phyloP scores from a whole-genome alignment of 495 filamentous ascomycete species.

The Penicillium diatomitis region DNA sequence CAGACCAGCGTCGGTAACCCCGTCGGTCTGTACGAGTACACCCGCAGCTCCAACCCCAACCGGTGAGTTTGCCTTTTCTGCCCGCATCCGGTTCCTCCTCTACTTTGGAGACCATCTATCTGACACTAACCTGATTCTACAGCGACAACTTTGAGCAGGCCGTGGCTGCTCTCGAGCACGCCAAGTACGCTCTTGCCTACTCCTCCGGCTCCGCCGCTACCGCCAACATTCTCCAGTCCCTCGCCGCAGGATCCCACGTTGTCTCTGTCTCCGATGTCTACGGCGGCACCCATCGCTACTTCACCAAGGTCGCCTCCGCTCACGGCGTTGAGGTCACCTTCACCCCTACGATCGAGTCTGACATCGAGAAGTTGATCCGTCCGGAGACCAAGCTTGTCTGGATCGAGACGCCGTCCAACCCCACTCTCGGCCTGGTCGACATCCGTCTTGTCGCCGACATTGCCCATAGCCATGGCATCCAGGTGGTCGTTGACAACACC shows the following conservation, averaged over 20 bases:
- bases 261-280: slow-evolving; percentile 96
- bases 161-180: slow-evolving; percentile 84
- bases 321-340: slow-evolving; percentile 95
- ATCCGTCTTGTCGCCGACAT: slow-evolving; percentile 72
- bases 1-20: slow-evolving; percentile 80
- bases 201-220: slow-evolving; percentile 92
- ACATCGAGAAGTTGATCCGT: slow-evolving; percentile 74
- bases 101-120: not conserved
- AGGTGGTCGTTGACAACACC: slow-evolving; percentile 97
- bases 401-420: slow-evolving; percentile 95
- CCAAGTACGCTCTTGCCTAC: slow-evolving; percentile 89
- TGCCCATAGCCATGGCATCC: slow-evolving; percentile 80
- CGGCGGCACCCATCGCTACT: slow-evolving; percentile 95
- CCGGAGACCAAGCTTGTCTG: slow-evolving; percentile 90
- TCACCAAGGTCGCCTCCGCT: slow-evolving; percentile 92
- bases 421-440: slow-evolving; percentile 84
- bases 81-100: not conserved
- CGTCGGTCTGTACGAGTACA: slow-evolving; percentile 83
- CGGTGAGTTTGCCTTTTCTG: slow-evolving; percentile 34
- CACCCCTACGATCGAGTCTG: slow-evolving; percentile 78
- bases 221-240: slow-evolving; percentile 82
- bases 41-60: slow-evolving; percentile 86
- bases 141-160: slow-evolving; percentile 86
- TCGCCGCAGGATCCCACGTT: slow-evolving; percentile 87
- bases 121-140: not conserved